Conservation (phyloP, 2,329 filamentous ascomycete genomes). For the Fusarium tanahbumbuense region DNA sequence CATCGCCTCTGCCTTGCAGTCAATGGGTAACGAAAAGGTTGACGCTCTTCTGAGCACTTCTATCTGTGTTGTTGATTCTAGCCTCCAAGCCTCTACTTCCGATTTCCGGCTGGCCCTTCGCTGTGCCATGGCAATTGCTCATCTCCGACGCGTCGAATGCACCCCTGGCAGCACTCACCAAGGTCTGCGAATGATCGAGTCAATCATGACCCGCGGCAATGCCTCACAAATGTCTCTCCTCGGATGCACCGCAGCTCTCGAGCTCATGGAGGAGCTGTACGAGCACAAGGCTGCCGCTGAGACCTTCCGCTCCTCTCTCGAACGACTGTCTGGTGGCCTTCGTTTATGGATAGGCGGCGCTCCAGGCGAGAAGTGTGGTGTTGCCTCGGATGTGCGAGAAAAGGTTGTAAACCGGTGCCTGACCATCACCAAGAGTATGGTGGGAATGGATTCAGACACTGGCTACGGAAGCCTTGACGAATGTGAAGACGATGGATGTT, state of each 20-base stretch:
- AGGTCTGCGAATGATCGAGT: slow-evolving; percentile 61
- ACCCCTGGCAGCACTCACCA: slow-evolving; percentile 51
- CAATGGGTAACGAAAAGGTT: slow-evolving; percentile 54
- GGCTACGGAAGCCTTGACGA: slow-evolving; percentile 71
- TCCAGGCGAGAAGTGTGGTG: slow-evolving; percentile 62
- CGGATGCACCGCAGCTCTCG: slow-evolving; percentile 69
- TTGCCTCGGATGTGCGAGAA: slow-evolving; percentile 64
- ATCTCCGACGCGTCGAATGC: slow-evolving; percentile 61
- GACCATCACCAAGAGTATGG: slow-evolving; percentile 64
- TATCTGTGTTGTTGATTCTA: slow-evolving; percentile 60
- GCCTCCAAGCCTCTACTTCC: slow-evolving; percentile 55
- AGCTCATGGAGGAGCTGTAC: slow-evolving; percentile 66
- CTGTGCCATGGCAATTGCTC: slow-evolving; percentile 70
- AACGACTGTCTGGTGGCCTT: slow-evolving; percentile 67
- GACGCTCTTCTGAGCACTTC: slow-evolving; percentile 43
- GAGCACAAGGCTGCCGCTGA: slow-evolving; percentile 60
- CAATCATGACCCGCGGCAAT: slow-evolving; percentile 58
- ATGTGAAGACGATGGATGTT: slow-evolving; percentile 52
- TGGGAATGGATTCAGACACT: slow-evolving; percentile 70
- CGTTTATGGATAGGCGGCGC: slow-evolving; percentile 70
- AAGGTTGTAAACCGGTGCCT: slow-evolving; percentile 68
- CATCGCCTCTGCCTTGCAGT: slow-evolving; percentile 67
- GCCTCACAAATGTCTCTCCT: slow-evolving; percentile 64
- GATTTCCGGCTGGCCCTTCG: slow-evolving; percentile 69
- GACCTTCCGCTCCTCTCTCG: slow-evolving; percentile 61